phyloP scores from a whole-genome alignment of 495 filamentous ascomycete species.

The Penicillium subrubescens region DNA sequence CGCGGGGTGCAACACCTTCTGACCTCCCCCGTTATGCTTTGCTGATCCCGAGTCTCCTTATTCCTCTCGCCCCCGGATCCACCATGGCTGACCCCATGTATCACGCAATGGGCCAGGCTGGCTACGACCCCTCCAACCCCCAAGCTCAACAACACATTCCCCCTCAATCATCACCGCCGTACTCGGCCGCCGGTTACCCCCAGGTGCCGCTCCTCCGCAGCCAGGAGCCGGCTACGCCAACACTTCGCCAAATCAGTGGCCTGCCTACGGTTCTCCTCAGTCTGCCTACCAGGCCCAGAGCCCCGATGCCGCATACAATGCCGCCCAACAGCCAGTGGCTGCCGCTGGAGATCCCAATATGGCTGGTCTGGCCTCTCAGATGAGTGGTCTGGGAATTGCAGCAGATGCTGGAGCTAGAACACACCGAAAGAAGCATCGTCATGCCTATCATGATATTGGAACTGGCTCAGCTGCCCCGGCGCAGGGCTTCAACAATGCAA shows the following conservation, averaged over 20 bases:
- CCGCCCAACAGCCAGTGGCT: constrained; percentile 35
- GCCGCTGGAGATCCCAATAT: constrained; percentile 42
- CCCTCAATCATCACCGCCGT: constrained; percentile 40
- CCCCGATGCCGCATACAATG: constrained; percentile 37
- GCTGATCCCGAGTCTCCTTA: constrained; percentile 9
- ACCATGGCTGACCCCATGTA: constrained; percentile 81
- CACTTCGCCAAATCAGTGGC: constrained; percentile 41
- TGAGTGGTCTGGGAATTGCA: constrained; percentile 78
- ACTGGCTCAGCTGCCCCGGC: constrained; percentile 46
- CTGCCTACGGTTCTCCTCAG: constrained; percentile 47
- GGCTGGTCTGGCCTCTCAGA: constrained; percentile 76
- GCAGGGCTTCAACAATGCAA: constrained; percentile 65
- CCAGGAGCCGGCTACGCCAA: constrained; percentile 50
- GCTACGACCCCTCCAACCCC: constrained; percentile 66
- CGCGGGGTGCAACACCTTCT: constrained; percentile 16
- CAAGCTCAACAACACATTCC: constrained; percentile 64
- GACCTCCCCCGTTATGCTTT: constrained; percentile 19
- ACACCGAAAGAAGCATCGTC: constrained; percentile 90
- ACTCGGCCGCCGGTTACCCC: constrained; percentile 39
- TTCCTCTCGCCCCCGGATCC: constrained; percentile 24
- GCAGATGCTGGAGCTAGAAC: constrained; percentile 59
- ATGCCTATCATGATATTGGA: constrained; percentile 89
- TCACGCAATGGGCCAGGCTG: constrained; percentile 66
- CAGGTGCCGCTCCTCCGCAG: constrained; percentile 64
- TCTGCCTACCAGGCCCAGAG: constrained; percentile 29